phyloP scores from a whole-genome alignment of 139 green algal species.

The Bryopsis sp. region DNA sequence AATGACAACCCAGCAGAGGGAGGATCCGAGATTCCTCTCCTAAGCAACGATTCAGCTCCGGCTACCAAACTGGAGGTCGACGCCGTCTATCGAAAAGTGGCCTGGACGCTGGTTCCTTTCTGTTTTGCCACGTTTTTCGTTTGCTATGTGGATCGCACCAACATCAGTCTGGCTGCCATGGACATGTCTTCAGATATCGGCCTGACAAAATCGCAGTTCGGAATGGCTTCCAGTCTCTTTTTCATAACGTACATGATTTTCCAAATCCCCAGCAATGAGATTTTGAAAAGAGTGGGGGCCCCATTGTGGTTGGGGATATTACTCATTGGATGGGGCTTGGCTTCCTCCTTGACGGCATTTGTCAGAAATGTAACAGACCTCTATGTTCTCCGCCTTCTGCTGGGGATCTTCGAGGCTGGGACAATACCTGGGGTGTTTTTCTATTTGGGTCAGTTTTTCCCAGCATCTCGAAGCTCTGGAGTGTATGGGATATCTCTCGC shows the following conservation, averaged over 20 bases:
- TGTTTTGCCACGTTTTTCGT: background rate
- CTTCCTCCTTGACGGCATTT: background rate
- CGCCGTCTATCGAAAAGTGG: too few species aligned
- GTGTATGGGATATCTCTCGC: background rate
- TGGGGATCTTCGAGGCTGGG: slow-evolving; percentile 47
- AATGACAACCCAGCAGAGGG: too few species aligned
- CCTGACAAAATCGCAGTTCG: background rate
- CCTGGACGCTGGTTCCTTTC: too few species aligned
- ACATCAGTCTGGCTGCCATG: background rate
- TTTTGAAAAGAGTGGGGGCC: background rate
- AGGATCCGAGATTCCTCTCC: too few species aligned
- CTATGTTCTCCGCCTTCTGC: slow-evolving; percentile 43
- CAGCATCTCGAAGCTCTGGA: background rate
- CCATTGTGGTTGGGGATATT: background rate
- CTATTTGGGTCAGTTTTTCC: slow-evolving; percentile 21
- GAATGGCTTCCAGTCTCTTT: background rate
- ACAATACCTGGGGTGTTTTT: slow-evolving; percentile 44
- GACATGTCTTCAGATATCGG: background rate
- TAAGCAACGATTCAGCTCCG: too few species aligned
- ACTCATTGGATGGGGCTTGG: background rate
- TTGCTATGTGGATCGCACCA: background rate
- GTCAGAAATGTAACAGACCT: slow-evolving; percentile 25
- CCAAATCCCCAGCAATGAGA: background rate
- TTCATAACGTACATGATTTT: background rate
- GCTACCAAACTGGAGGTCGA: too few species aligned